phyloP scores from a whole-genome alignment of 257 asterid genomes.

The Nemophila menziesii region DNA sequence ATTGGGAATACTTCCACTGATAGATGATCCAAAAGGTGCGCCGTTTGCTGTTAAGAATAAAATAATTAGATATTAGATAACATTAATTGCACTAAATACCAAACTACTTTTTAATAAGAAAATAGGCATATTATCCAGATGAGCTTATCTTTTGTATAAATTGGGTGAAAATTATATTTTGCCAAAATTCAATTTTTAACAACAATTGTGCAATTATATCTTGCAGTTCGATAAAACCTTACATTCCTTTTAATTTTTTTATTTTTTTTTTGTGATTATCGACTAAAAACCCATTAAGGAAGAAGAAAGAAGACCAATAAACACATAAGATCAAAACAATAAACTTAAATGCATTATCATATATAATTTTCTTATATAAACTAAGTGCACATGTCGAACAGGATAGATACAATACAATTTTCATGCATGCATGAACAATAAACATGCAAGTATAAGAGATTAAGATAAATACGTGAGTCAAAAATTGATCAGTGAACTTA shows the following conservation, averaged over 20 bases:
- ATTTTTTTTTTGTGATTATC: too few species aligned
- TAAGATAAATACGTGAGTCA: neutral
- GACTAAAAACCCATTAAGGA: neutral
- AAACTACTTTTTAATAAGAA: too few species aligned
- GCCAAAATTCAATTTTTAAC: too few species aligned
- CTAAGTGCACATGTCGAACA: neutral
- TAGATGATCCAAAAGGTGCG: neutral
- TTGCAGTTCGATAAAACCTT: neutral
- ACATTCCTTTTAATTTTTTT: neutral
- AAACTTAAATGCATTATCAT: neutral
- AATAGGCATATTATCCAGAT: too few species aligned
- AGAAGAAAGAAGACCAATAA: constrained; percentile 1
- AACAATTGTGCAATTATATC: too few species aligned
- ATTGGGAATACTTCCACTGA: neutral
- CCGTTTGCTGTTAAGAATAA: neutral
- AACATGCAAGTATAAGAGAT: neutral
- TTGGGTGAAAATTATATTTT: too few species aligned
- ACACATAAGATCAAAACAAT: neutral
- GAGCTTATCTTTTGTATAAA: too few species aligned
- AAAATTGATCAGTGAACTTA: neutral
- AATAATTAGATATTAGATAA: too few species aligned
- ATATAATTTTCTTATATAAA: neutral
- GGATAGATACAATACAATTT: neutral
- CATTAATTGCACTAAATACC: too few species aligned
- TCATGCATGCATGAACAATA: constrained; percentile 1